A percentile compares a stretch with the other conserved stretches of the same genome.
Evolutionary conservation across 192 early-diverging fungal species (phyloP).

Genomic region (Backusella tarrabulga): DNA sequence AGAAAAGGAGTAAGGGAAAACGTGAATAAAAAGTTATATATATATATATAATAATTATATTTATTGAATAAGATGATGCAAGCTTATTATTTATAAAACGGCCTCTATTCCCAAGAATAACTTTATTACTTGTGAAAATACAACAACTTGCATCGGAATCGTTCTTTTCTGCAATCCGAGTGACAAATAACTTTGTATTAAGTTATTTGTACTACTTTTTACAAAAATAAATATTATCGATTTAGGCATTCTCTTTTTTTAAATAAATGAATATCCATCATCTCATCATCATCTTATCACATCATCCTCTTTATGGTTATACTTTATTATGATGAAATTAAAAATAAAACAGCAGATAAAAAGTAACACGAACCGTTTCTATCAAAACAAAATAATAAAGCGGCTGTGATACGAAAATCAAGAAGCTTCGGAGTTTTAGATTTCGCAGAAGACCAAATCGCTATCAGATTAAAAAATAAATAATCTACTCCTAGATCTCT

Average conservation of each 20-base stretch:
- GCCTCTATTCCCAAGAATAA: neutral
- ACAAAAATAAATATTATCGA: neutral
- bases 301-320: too few species aligned
- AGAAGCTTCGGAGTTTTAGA: too few species aligned
- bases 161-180: neutral
- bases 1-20: neutral
- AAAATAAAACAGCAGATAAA: too few species aligned
- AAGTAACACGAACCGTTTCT: too few species aligned
- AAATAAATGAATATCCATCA: neutral
- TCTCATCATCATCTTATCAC: too few species aligned
- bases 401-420: too few species aligned
- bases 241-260: neutral
- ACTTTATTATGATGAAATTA: too few species aligned
- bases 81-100: neutral
- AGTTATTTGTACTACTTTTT: neutral
- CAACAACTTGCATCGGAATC: neutral
- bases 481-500: too few species aligned
- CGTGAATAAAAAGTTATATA: neutral
- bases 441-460: too few species aligned
- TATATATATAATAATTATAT: neutral
- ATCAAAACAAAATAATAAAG: too few species aligned
- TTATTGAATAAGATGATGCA: neutral
- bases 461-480: too few species aligned
- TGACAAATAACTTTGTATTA: neutral
- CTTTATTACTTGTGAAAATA: neutral